Evolutionary conservation across 345 rosid species (phyloP).

Genomic region (Euphorbia lathyris): DNA sequence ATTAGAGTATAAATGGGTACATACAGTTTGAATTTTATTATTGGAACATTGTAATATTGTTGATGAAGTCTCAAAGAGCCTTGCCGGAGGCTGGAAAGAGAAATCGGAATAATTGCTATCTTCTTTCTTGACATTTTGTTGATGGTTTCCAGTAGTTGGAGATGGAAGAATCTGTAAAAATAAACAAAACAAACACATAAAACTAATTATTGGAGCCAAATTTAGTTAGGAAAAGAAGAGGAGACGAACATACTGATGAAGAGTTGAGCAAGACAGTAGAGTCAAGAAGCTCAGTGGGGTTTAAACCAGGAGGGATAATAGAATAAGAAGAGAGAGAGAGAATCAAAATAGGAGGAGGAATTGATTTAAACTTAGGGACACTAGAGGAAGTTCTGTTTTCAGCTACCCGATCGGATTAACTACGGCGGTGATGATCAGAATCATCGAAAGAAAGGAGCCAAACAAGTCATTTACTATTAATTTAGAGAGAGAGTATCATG

Average conservation of each 20-base stretch:
- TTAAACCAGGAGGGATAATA: conserved; percentile 70
- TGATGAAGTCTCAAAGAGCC: conserved; percentile 22
- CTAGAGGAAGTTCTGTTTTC: conserved; percentile 65
- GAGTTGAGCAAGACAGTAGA: conserved; percentile 78
- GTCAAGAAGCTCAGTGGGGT: conserved; percentile 70
- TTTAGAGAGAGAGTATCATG: no score
- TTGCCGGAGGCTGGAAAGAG: conserved; percentile 56
- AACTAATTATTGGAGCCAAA: conserved; percentile 9
- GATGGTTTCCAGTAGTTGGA: conserved; percentile 71
- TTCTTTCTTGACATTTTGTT: conserved; percentile 42
- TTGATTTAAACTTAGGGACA: conserved; percentile 81
- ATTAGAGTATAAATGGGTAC: conserved; percentile 9
- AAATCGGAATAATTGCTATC: conserved; percentile 49
- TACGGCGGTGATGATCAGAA: conserved; percentile 5
- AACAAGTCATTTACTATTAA: no score
- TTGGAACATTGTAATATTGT: conserved; percentile 31
- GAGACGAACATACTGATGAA: conserved; percentile 54
- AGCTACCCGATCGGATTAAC: conserved; percentile 41
- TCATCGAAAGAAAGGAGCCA: conserved; percentile 46
- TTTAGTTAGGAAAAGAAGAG: neutral
- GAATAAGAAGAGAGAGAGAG: conserved; percentile 81
- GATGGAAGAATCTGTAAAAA: conserved; percentile 69
- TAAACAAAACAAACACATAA: no score
- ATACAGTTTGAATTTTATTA: conserved; percentile 31
- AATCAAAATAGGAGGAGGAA: conserved; percentile 68